These are phyloP conservation scores for Gaultheria prostrata DNA, from an alignment of 148 eudicot species.

Conservation along the genomic window DNA sequence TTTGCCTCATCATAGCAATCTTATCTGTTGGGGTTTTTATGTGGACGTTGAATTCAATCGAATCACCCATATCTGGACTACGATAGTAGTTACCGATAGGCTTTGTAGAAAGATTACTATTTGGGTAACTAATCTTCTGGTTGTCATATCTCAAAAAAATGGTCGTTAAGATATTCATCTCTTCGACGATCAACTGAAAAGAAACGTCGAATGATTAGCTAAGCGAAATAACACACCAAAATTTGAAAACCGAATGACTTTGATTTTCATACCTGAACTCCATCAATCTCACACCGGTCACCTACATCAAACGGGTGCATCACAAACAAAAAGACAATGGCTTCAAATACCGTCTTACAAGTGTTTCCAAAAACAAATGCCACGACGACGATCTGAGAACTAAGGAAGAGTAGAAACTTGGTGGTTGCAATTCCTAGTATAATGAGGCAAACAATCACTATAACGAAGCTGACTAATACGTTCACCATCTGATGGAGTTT, in stretches of 20 bases:
- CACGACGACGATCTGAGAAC: slow-evolving; percentile 74
- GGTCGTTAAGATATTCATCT: slow-evolving; percentile 80
- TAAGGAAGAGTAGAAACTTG: slow-evolving; percentile 44
- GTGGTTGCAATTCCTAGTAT: slow-evolving; percentile 49
- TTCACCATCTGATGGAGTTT: slow-evolving; percentile 78
- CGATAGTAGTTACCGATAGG: slow-evolving; percentile 68
- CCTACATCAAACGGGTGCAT: slow-evolving; percentile 86
- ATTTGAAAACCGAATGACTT: neutral
- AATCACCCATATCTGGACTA: slow-evolving; percentile 85
- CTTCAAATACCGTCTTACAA: slow-evolving; percentile 71
- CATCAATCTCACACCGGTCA: slow-evolving; percentile 81
- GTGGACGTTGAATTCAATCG: slow-evolving; percentile 55
- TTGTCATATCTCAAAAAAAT: slow-evolving; percentile 70
- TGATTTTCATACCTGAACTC: slow-evolving; percentile 54
- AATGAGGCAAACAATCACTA: slow-evolving; percentile 33
- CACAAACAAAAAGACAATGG: slow-evolving; percentile 72
- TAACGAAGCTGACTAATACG: slow-evolving; percentile 49
- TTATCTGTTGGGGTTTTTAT: slow-evolving; percentile 78
- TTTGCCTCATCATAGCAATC: slow-evolving; percentile 53
- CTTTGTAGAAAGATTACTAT: slow-evolving; percentile 51
- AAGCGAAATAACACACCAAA: neutral
- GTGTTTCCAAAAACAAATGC: slow-evolving; percentile 80
- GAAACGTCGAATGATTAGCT: neutral
- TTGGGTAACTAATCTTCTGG: slow-evolving; percentile 60
- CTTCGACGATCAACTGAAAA: slow-evolving; percentile 79